phyloP scores from a whole-genome alignment of 768 basidiomycete species.

The Boletus pseudopeckii region DNA sequence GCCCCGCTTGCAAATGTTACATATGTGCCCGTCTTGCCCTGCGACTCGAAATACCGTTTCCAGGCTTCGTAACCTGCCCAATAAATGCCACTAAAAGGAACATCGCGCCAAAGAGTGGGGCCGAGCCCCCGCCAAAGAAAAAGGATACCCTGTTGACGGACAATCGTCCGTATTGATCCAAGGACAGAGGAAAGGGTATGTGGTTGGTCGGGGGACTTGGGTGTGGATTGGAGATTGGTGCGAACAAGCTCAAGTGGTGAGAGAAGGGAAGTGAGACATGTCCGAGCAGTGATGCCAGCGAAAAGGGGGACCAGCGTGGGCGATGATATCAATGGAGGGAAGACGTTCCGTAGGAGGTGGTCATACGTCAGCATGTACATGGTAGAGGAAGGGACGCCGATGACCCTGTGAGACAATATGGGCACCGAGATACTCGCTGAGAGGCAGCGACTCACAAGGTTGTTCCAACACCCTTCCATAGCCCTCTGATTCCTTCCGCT shows the following conservation, averaged over 20 bases:
- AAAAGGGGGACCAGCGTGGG: slow-evolving; percentile 61
- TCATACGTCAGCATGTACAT: slow-evolving; percentile 97
- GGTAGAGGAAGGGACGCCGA: slow-evolving; percentile 89
- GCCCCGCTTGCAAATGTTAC: slow-evolving; percentile 91
- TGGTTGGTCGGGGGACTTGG: slow-evolving; percentile 62
- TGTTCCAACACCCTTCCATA: slow-evolving; percentile 96
- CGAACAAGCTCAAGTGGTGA: slow-evolving; percentile 93
- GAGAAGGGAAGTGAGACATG: slow-evolving; percentile 68
- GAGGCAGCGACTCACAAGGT: slow-evolving; percentile 57
- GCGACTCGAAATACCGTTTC: slow-evolving; percentile 59
- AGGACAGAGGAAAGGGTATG: slow-evolving; percentile 78
- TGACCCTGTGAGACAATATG: slow-evolving; percentile 49
- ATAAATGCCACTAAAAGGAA: slow-evolving; percentile 95
- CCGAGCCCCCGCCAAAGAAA: slow-evolving; percentile 90
- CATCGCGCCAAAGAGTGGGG: slow-evolving; percentile 93
- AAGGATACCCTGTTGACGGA: slow-evolving; percentile 58
- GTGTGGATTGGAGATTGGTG: slow-evolving; percentile 90
- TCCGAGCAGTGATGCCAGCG: slow-evolving; percentile 81
- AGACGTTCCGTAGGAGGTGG: slow-evolving; percentile 62
- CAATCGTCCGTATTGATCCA: slow-evolving; percentile 53
- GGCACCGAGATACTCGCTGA: not conserved
- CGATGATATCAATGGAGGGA: slow-evolving; percentile 60
- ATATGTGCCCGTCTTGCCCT: slow-evolving; percentile 54
- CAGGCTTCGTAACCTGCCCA: slow-evolving; percentile 93
- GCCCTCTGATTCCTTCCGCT: slow-evolving; percentile 76